phyloP scores from a whole-genome alignment of 2,329 filamentous ascomycete species.

The Chaetoscypha palmicola region DNA sequence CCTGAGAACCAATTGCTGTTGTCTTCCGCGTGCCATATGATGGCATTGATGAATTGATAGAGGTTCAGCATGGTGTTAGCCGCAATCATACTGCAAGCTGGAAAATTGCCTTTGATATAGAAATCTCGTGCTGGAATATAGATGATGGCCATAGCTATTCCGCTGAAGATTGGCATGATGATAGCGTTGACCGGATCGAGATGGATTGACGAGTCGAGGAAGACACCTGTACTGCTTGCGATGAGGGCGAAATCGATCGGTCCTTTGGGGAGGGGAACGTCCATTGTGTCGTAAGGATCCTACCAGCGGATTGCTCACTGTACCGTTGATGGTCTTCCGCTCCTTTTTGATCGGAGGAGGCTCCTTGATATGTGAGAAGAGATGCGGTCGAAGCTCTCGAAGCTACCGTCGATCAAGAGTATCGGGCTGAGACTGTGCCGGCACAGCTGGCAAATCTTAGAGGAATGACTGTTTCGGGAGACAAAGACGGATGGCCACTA shows the following conservation, averaged over 20 bases:
- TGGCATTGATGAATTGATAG: constrained; percentile 52
- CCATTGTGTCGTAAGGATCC: too few relatives aligned
- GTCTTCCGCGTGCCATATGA: constrained; percentile 58
- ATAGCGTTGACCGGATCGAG: constrained; percentile 29
- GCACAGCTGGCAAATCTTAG: not conserved
- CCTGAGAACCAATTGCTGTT: constrained; percentile 49
- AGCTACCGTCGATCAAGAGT: not conserved
- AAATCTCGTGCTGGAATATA: constrained; percentile 55
- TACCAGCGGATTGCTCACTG: too few relatives aligned
- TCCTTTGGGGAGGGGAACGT: too few relatives aligned
- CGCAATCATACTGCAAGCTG: constrained; percentile 48
- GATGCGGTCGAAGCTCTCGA: too few relatives aligned
- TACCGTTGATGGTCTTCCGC: too few relatives aligned
- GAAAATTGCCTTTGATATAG: constrained; percentile 51
- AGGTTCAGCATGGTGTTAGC: constrained; percentile 52
- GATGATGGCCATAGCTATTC: constrained; percentile 44
- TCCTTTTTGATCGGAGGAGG: too few relatives aligned
- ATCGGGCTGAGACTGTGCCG: constrained; percentile 4
- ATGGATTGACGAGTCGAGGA: not conserved
- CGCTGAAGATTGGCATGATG: constrained; percentile 41
- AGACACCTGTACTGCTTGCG: not conserved
- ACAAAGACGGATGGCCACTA: constrained; percentile 6
- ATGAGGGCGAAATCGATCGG: too few relatives aligned
- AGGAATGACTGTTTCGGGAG: constrained; percentile 2
- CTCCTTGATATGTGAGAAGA: too few relatives aligned